A percentile compares a stretch with the other conserved stretches of the same genome.
Evolutionary conservation across 352 stramenopile species (phyloP).

Genomic region (Phytopythium montanum): DNA sequence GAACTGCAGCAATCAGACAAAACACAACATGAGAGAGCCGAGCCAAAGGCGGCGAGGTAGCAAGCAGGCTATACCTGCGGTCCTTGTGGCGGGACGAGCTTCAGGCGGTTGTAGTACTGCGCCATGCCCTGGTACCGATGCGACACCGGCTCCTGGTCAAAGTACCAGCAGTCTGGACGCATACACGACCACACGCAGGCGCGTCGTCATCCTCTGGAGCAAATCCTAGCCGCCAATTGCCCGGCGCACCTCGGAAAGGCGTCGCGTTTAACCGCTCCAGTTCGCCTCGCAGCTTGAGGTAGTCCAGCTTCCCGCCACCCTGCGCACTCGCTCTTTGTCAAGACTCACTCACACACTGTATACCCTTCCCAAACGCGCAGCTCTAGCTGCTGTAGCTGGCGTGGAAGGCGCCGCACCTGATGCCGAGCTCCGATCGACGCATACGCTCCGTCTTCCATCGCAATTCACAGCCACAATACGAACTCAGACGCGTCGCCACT

Average conservation of each 20-base stretch:
- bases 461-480: not conserved
- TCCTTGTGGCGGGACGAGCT: slow-evolving; percentile 66
- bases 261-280: slow-evolving; percentile 44
- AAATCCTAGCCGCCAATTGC: not conserved
- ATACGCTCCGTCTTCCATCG: slow-evolving; percentile 58
- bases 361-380: no score
- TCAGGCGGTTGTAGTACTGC: slow-evolving; percentile 54
- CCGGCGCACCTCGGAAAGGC: slow-evolving; percentile 43
- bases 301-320: slow-evolving; percentile 62
- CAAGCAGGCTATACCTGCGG: slow-evolving; percentile 40
- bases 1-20: slow-evolving; percentile 37
- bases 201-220: not conserved
- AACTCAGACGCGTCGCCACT: slow-evolving; percentile 4
- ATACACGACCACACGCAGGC: not conserved
- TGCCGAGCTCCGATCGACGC: slow-evolving; percentile 51
- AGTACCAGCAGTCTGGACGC: slow-evolving; percentile 83
- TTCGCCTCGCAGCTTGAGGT: slow-evolving; percentile 56
- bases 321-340: not conserved
- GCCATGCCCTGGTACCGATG: slow-evolving; percentile 34
- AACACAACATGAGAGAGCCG: not conserved
- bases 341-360: not conserved
- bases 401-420: not conserved
- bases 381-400: not conserved
- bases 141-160: slow-evolving; percentile 67
- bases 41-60: not conserved